Evolutionary conservation across 208 protist genomes (phyloP).

Genomic region (Plasmodiophora brassicae): DNA sequence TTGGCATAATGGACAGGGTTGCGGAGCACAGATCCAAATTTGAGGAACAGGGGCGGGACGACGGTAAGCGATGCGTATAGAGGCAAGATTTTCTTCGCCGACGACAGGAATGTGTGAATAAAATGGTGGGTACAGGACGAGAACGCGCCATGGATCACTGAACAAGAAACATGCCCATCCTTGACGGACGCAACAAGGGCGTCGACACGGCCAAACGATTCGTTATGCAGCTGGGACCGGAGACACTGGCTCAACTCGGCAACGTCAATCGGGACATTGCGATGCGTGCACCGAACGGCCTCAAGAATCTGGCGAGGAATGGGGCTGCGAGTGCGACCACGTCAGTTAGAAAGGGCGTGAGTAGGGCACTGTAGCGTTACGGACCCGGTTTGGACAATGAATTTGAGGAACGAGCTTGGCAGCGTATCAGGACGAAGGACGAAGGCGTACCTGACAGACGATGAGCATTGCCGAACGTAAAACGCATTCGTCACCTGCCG

Average conservation of each 20-base stretch:
- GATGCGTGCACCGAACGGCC: neutral
- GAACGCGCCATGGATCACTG: neutral
- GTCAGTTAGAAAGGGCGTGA: neutral
- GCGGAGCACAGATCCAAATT: neutral
- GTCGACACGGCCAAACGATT: neutral
- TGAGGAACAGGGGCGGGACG: neutral
- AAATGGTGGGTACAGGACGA: neutral
- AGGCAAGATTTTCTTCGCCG: neutral
- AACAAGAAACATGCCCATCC: neutral
- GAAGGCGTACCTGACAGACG: neutral
- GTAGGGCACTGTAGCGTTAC: neutral
- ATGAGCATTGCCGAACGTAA: neutral
- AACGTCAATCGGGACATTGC: neutral
- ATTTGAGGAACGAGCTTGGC: neutral
- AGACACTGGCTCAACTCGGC: neutral
- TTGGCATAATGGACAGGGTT: neutral
- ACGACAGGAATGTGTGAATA: neutral
- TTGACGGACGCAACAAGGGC: neutral
- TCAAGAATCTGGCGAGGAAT: neutral
- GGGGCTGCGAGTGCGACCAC: too few relatives aligned
- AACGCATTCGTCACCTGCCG: neutral
- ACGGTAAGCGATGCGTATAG: slow-evolving; percentile 19
- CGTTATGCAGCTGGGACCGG: neutral
- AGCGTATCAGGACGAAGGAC: neutral
- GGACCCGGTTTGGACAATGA: slow-evolving; percentile 11